These are phyloP conservation scores for Yueomyces sp. DNA, from an alignment of 1,139 yeast genomes.

Conservation along the genomic window DNA sequence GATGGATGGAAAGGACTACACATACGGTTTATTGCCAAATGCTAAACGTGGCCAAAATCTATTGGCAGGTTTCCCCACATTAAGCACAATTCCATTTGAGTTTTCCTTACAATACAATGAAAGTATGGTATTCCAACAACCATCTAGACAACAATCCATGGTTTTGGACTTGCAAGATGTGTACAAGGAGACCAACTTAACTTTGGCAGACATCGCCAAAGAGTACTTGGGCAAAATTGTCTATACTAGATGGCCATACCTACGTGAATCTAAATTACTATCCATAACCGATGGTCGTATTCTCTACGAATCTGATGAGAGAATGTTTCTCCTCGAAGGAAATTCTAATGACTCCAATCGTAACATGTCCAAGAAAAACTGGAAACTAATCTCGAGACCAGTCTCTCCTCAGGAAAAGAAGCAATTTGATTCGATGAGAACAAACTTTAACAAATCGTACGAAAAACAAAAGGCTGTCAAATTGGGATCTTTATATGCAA, in stretches of 20 bases:
- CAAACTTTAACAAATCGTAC: slow-evolving; percentile 29
- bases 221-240: slow-evolving; percentile 47
- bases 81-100: slow-evolving; percentile 54
- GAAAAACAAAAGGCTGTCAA: slow-evolving; percentile 45
- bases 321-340: not conserved
- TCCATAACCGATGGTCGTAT: slow-evolving; percentile 45
- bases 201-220: slow-evolving; percentile 42
- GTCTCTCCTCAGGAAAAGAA: slow-evolving; percentile 33
- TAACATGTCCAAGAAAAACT: slow-evolving; percentile 27
- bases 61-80: slow-evolving; percentile 84
- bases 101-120: slow-evolving; percentile 44
- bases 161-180: slow-evolving; percentile 49
- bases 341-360: slow-evolving; percentile 28
- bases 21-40: slow-evolving; percentile 50
- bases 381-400: slow-evolving; percentile 27
- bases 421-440: slow-evolving; percentile 28
- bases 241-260: slow-evolving; percentile 80
- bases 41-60: slow-evolving; percentile 36
- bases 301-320: slow-evolving; percentile 29
- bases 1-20: slow-evolving; percentile 32
- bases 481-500: slow-evolving; percentile 39
- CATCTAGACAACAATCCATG: slow-evolving; percentile 74
- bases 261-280: slow-evolving; percentile 66
- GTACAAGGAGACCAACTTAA: slow-evolving; percentile 31
- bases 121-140: slow-evolving; percentile 72